Evolutionary conservation across 768 basidiomycete species (phyloP).

Genomic region (Lactarius trivialis): DNA sequence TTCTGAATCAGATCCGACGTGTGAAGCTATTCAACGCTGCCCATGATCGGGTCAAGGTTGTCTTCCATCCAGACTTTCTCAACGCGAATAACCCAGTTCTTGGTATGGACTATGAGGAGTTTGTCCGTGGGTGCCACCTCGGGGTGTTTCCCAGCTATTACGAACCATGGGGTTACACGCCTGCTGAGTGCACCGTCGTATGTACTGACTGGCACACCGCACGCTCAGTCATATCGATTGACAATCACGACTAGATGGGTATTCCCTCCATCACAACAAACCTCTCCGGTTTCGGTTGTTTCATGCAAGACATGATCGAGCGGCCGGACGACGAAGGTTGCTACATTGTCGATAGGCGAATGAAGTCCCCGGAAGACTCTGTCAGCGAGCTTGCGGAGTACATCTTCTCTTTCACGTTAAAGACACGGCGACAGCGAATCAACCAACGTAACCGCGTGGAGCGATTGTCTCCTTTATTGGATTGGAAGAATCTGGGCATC

Average conservation of each 20-base stretch:
- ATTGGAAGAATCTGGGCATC: slow-evolving; percentile 97
- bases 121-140: slow-evolving; percentile 94
- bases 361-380: slow-evolving; percentile 85
- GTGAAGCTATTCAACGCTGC: slow-evolving; percentile 88
- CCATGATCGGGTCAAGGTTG: slow-evolving; percentile 90
- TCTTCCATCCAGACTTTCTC: slow-evolving; percentile 98
- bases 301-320: slow-evolving; percentile 98
- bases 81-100: slow-evolving; percentile 97
- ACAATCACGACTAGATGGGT: slow-evolving; percentile 64
- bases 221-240: neutral
- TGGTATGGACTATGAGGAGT: slow-evolving; percentile 97
- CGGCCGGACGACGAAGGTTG: slow-evolving; percentile 90
- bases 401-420: slow-evolving; percentile 70
- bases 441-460: slow-evolving; percentile 99
- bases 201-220: slow-evolving; percentile 29
- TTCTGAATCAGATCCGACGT: slow-evolving; percentile 89
- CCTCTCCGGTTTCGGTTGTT: slow-evolving; percentile 94
- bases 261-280: slow-evolving; percentile 97
- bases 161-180: slow-evolving; percentile 95
- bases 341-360: slow-evolving; percentile 92
- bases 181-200: slow-evolving; percentile 97
- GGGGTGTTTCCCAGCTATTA: slow-evolving; percentile 99
- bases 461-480: slow-evolving; percentile 83
- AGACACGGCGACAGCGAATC: slow-evolving; percentile 93
- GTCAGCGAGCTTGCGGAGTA: slow-evolving; percentile 73